phyloP scores from a whole-genome alignment of 2,329 filamentous ascomycete genomes.

The Clonostachys rosea region DNA sequence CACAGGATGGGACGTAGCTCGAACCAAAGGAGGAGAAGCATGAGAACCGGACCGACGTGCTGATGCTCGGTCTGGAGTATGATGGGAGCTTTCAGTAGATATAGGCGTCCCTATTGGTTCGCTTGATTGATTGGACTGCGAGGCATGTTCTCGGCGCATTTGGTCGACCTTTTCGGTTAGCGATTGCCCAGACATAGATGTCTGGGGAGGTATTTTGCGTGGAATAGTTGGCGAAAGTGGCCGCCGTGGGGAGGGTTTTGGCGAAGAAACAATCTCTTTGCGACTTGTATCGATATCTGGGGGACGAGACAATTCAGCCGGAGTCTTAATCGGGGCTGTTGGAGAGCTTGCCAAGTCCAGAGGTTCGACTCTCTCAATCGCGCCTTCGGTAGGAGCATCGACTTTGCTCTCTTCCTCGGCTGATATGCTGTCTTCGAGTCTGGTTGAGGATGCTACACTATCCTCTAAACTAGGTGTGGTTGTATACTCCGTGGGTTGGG shows the following conservation, averaged over 20 bases:
- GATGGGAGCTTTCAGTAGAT: conserved; percentile 13
- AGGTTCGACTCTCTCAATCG: conserved; percentile 42
- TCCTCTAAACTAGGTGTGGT: conserved; percentile 20
- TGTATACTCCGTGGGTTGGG: conserved; percentile 33
- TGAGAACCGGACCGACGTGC: conserved; percentile 39
- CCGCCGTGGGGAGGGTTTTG: conserved; percentile 5
- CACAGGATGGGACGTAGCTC: conserved; percentile 47
- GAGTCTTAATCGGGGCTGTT: conserved; percentile 10
- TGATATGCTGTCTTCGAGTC: conserved; percentile 12
- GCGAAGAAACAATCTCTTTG: no score
- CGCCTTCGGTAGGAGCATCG: conserved; percentile 13
- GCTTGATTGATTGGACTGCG: conserved; percentile 17
- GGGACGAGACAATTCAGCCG: conserved; percentile 4
- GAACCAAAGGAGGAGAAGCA: conserved; percentile 47
- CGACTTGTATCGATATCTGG: background rate
- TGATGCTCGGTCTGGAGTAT: conserved; percentile 24
- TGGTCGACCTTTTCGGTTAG: conserved; percentile 45
- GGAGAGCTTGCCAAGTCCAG: conserved; percentile 41
- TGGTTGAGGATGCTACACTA: conserved; percentile 15
- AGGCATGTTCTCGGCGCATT: conserved; percentile 41
- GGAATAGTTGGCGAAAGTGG: conserved; percentile 11
- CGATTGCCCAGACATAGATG: conserved; percentile 12
- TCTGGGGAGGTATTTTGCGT: conserved; percentile 9
- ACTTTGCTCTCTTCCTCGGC: conserved; percentile 18
- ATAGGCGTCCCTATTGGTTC: conserved; percentile 17